Evolutionary conservation across 192 early-diverging fungal genomes (phyloP), one percentile per base, ranked within the genome.

Genomic region (Backusella tuberculispora): DNA sequence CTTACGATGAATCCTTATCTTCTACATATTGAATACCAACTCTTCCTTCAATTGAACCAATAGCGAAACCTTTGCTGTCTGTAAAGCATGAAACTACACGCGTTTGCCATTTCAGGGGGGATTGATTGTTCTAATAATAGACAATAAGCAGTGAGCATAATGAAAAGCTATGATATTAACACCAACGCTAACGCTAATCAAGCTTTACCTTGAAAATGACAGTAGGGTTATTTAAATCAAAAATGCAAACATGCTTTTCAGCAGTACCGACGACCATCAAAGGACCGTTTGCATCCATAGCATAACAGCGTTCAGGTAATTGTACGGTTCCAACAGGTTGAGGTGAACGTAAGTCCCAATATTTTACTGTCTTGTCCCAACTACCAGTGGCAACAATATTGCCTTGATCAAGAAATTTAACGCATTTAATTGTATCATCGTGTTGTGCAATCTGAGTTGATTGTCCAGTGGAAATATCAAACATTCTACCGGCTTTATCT

Each of bases 341-440:
- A 71, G 88, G 91, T 68, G 88, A 85, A 45, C 97, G 88, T 63
- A 93, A 78, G 82, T 99, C 97, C 97, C 97, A 99, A 80, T 97
- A 99, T 85, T 97, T 95, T 66, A 97, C 71, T 10, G 93, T 96
- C 81, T 98, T 98, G 83, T 99, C 97, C 96, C 96, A 99, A 67
- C 93, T 91, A 37, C 93, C 97, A 9, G 97, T 98, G 2, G 92
- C 94, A 29, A 96, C 48, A 47, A 97, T 89, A 40, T 86, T 84
- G 48, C 77, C 78, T 76, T 76, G 86, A 78, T 98, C 93, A 3
- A 97, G 87, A 76, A 89, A 97, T 67, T 88, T 86, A 41, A 92
- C 87, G 76, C 90, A 90, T 74, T 88, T 87, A 80, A 99, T 95
- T 47, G 96, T 90, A n/a, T 85, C 94, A 66, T 96, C 95, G 80